Evolutionary conservation across 805 yeast species (phyloP), one percentile per base, ranked within the genome.

Genomic region (Kuraishia floccosa): DNA sequence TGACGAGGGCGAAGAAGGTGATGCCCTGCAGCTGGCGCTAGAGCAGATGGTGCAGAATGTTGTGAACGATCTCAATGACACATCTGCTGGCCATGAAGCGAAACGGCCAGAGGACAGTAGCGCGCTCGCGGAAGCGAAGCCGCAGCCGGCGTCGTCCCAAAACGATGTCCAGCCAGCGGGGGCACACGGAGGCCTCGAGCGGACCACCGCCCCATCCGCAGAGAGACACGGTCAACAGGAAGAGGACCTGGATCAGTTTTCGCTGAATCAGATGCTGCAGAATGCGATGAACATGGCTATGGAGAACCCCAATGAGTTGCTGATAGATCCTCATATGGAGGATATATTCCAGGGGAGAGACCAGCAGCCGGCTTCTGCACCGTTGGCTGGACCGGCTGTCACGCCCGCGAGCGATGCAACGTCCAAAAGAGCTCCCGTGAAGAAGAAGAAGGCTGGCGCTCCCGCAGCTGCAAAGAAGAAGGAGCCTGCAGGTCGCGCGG

Each of bases 231-330:
- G 22, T 19, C 18, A 25, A 6, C 24, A 35, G 12, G 35, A 49
- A 23, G 67, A 58, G 23, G 69, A 60, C 20, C 56, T 77, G 35
- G 83, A 77, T 42, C 63, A 58, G 32, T 44, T 56, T 33, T 69
- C 64, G 35, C 65, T 80, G 72, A 76, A 72, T 42, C 79, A 72
- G 40, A 80, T 80, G 39, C 66, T 80, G 63, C 84, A 76, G 39
- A 77, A 77, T 53, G 91, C 89, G 1, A 65, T 80, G 56, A 70
- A 71, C 28, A 64, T 81, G 77, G 91, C 87, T 0, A 72, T 74
- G 63, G 78, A 72, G 37, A 72, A 76, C 36, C 79, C 79, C 10
- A 53, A 44, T 13, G 46, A 54, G 9, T 37, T 40, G 47, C 50
- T 43, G 50, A 68, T 51, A 43, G 65, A 43, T 45, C 61, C 54